phyloP scores from a whole-genome alignment of 1,284 basidiomycete genomes.

The Apiotrichum siamense region DNA sequence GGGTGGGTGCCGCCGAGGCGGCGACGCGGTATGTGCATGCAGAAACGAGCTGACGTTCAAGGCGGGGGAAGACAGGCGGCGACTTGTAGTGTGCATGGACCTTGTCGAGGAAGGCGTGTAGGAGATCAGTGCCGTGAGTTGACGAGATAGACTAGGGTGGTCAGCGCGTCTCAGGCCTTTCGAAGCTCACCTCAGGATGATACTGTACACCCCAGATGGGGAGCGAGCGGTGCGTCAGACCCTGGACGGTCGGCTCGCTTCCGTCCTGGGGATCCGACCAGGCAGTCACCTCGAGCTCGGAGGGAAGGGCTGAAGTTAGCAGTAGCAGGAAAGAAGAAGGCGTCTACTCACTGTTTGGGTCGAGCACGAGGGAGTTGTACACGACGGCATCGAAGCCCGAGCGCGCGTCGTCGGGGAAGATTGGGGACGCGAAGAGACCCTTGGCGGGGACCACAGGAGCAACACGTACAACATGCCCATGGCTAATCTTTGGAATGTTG shows the following conservation, averaged over 20 bases:
- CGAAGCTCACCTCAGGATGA: conserved; percentile 66
- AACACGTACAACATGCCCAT: conserved; percentile 71
- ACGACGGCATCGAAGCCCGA: conserved; percentile 65
- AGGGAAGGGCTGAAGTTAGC: conserved; percentile 41
- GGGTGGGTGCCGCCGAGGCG: conserved; percentile 13
- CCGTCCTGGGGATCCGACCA: conserved; percentile 37
- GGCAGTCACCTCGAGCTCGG: conserved; percentile 50
- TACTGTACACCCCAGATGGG: conserved; percentile 95
- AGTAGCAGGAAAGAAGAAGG: neutral
- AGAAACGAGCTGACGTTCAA: conserved; percentile 25
- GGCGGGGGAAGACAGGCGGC: conserved; percentile 31
- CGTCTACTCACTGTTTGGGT: conserved; percentile 36
- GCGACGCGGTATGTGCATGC: conserved; percentile 40
- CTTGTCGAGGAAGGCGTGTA: conserved; percentile 43
- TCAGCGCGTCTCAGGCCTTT: neutral
- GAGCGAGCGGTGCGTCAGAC: conserved; percentile 54
- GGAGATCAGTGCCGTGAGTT: conserved; percentile 38
- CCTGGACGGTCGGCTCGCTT: conserved; percentile 42
- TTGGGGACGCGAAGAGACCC: conserved; percentile 32
- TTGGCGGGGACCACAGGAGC: conserved; percentile 22
- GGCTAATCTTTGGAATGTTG: conserved; percentile 49
- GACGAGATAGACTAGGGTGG: conserved; percentile 49
- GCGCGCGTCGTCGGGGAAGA: conserved; percentile 20
- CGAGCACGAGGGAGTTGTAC: conserved; percentile 59
- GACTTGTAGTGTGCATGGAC: conserved; percentile 27